These are phyloP conservation scores for Triadica sebifera DNA, from an alignment of 345 rosid genomes.

Conservation along the genomic window DNA sequence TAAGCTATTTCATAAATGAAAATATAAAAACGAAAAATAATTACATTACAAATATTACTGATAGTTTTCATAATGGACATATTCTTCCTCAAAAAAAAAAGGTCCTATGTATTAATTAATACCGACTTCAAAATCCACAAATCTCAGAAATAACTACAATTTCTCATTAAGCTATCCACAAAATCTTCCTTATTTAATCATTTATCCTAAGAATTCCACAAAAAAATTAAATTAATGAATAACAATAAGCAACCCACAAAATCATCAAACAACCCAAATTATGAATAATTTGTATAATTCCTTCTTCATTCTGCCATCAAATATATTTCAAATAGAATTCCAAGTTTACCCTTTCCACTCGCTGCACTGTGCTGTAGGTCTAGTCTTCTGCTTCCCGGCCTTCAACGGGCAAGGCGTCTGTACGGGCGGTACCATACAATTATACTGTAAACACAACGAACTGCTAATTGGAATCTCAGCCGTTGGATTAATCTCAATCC, in stretches of 20 bases:
- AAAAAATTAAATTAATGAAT: conserved; percentile 3
- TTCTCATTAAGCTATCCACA: too few species aligned
- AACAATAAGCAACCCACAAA: background rate
- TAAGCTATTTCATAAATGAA: too few species aligned
- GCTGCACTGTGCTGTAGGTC: conserved; percentile 73
- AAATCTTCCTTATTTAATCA: background rate
- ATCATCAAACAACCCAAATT: too few species aligned
- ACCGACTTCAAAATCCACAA: background rate
- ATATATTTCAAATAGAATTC: background rate
- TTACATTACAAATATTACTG: background rate
- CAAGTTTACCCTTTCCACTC: conserved; percentile 25
- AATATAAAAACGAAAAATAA: background rate
- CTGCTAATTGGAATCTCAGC: conserved; percentile 81
- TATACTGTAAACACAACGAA: conserved; percentile 86
- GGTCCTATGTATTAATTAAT: background rate
- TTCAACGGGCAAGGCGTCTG: conserved; percentile 88
- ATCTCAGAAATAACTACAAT: background rate
- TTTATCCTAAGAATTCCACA: background rate
- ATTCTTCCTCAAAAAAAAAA: background rate
- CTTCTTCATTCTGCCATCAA: background rate
- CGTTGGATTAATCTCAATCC: conserved; percentile 80
- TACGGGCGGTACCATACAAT: conserved; percentile 91
- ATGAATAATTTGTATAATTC: background rate
- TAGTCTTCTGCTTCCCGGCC: conserved; percentile 71
- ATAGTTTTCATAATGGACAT: background rate